Evolutionary conservation across 345 rosid genomes (phyloP), one percentile per base, ranked within the genome.

Genomic region (Lepidium aucheri): DNA sequence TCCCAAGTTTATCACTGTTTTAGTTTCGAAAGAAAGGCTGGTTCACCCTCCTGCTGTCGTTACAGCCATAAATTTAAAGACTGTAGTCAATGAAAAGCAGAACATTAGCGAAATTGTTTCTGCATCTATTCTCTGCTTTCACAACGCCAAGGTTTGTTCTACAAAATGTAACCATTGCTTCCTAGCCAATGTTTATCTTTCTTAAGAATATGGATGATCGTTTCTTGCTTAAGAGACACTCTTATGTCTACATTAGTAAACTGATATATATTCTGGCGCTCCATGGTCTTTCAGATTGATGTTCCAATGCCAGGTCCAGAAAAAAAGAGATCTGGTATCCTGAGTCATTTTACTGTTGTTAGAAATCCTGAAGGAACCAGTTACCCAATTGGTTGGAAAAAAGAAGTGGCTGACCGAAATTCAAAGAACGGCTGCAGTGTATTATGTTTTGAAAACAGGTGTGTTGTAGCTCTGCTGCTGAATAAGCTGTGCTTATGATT

Each of bases 331-430:
- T 85, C 87, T 73, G 92, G 95, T 44, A 59, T 82, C 68, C 80
- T 90, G 60, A 90, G 91, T 64, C 92, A 90, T 79, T 94, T 90
- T 78, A 85, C 88, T 53, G 89, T 90, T 68, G 82, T 94, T 32
- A 92, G 97, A 71, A 90, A 88, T 84, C 97, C 86, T 60, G 92
- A 86, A 46, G 97, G 97, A 69, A 87, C 90, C 26, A 79, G 90
- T 62, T 94, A 83, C 60, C 99, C 99, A 3, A 82, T 94, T 95
- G 97, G 99, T n/a, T 94, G 92, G 74, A 70, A 80, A 61, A 90
- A 84, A 75, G 97, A 90, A 80, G 92, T 78, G 60, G 65, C 86
- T 42, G 97, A 88, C 67, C 85, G 87, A 80, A 94, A 94, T 72
- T 70, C 79, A 44, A 84, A 83, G 72, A 88, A 92, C 30, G 95